Conservation (phyloP, 176 grass and related monocot genomes). For the Avena sativa region DNA sequence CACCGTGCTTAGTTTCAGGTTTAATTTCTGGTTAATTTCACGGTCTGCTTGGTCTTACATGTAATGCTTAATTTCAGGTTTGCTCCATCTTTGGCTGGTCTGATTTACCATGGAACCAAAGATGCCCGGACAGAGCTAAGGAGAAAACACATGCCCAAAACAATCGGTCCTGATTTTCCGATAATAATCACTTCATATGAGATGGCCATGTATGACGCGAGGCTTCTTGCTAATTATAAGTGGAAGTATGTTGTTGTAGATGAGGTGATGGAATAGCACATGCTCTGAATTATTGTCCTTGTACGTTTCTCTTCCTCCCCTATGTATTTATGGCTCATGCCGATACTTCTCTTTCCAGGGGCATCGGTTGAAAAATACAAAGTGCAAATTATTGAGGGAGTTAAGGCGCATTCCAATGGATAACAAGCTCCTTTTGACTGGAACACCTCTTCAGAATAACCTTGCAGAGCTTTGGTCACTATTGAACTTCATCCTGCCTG, state of each 20-base stretch:
- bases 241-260: constrained; percentile 98
- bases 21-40: no score
- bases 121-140: constrained; percentile 69
- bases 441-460: constrained; percentile 98
- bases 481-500: constrained; percentile 96
- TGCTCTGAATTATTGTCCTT: constrained; percentile 23
- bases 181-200: constrained; percentile 90
- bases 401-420: constrained; percentile 85
- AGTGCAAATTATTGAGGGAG: constrained; percentile 78
- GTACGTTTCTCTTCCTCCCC: background rate
- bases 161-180: constrained; percentile 65
- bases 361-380: constrained; percentile 93
- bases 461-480: constrained; percentile 97
- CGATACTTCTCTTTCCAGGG: constrained; percentile 61
- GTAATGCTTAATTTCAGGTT: constrained; percentile 67
- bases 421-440: constrained; percentile 97
- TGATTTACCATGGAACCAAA: constrained; percentile 91
- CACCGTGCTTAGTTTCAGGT: background rate
- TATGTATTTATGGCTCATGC: constrained; percentile 24
- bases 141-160: constrained; percentile 81
- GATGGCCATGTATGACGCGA: constrained; percentile 82
- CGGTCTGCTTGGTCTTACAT: constrained; percentile 25
- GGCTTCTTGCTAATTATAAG: constrained; percentile 66
- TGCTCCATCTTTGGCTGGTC: constrained; percentile 69
- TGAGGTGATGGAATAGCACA: constrained; percentile 59